Conservation (phyloP, 2,329 filamentous ascomycete genomes). For the Claviceps sorghi region DNA sequence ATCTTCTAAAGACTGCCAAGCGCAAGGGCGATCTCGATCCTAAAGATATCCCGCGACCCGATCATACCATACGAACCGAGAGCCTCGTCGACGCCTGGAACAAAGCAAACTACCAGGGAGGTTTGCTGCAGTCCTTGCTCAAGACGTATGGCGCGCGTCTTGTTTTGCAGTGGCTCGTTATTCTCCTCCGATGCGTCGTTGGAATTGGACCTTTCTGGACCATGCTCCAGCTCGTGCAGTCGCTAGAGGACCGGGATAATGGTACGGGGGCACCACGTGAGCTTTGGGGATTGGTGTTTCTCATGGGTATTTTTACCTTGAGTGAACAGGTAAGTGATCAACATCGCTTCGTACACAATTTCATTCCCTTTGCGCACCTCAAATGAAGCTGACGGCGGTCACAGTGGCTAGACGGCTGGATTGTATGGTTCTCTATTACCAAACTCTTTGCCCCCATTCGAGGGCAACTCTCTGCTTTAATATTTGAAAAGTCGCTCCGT, state of each 20-base stretch:
- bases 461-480: conserved; percentile 53
- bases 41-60: conserved; percentile 46
- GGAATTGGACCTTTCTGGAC: conserved; percentile 58
- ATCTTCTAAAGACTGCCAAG: conserved; percentile 38
- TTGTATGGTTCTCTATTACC: conserved; percentile 52
- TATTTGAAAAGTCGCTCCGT: conserved; percentile 65
- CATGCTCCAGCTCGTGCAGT: conserved; percentile 48
- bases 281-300: conserved; percentile 55
- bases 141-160: conserved; percentile 42
- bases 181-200: conserved; percentile 38
- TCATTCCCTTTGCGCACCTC: neutral
- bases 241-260: conserved; percentile 41
- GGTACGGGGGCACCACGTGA: conserved; percentile 32
- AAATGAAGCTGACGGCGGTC: conserved; percentile 2
- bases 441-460: conserved; percentile 52
- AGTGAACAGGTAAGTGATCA: conserved; percentile 25
- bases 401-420: conserved; percentile 46
- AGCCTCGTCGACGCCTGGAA: conserved; percentile 37
- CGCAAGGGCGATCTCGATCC: conserved; percentile 47
- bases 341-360: neutral
- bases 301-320: conserved; percentile 45
- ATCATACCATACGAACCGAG: conserved; percentile 37
- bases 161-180: conserved; percentile 43
- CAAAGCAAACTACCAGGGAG: conserved; percentile 27
- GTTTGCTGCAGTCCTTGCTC: conserved; percentile 47